A percentile compares a stretch with the other conserved stretches of the same genome.
phyloP scores from a whole-genome alignment of 352 stramenopile genomes.

The Phytophthora fragariaefolia region DNA sequence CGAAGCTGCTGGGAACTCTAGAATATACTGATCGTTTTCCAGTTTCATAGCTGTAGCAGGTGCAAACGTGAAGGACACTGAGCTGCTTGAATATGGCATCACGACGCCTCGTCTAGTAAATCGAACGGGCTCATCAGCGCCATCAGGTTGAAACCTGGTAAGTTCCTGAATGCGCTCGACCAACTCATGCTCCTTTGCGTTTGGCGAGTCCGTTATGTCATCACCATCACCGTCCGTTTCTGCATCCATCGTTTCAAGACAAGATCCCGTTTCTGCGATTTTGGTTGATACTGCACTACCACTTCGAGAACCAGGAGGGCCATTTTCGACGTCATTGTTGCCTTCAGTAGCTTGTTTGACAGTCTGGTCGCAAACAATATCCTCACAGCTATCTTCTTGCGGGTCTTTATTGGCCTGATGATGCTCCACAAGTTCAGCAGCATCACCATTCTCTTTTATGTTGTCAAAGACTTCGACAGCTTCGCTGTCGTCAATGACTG shows the following conservation, averaged over 20 bases:
- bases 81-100: conserved; percentile 49
- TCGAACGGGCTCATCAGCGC: conserved; percentile 47
- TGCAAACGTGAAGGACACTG: conserved; percentile 66
- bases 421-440: not conserved
- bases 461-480: too few relatives aligned
- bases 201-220: conserved; percentile 18
- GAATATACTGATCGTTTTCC: conserved; percentile 36
- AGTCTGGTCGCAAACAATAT: not conserved
- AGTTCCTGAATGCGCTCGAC: conserved; percentile 34
- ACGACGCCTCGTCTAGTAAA: conserved; percentile 55
- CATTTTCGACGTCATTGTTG: not conserved
- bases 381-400: conserved; percentile 13
- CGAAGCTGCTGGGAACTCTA: conserved; percentile 44
- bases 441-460: not conserved
- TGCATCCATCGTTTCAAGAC: not conserved
- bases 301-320: not conserved
- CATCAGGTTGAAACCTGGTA: conserved; percentile 50
- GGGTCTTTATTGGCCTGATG: conserved; percentile 1
- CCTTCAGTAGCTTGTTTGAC: not conserved
- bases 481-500: not conserved
- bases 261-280: not conserved
- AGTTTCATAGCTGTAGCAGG: conserved; percentile 51
- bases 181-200: conserved; percentile 42
- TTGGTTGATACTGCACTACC: conserved; percentile 15
- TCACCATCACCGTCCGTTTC: conserved; percentile 1